A percentile compares a stretch with the other conserved stretches of the same genome.
Evolutionary conservation across 371 early-diverging fungal species (phyloP).

Genomic region (Actinomucor elegans): DNA sequence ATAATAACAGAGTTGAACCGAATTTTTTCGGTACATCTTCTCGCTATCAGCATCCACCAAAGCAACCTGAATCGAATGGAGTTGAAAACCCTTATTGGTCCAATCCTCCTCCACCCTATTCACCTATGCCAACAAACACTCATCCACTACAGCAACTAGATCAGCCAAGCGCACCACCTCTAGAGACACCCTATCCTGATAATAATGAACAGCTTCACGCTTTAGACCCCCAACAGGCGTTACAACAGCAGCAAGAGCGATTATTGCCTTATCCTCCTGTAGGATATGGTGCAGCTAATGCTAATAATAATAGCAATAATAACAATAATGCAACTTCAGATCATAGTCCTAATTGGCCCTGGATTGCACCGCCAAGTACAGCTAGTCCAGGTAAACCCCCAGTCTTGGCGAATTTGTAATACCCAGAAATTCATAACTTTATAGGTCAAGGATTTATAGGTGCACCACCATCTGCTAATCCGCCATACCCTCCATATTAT

Average conservation of each 20-base stretch:
- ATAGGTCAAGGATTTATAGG: neutral
- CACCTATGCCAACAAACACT: neutral
- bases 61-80: no score
- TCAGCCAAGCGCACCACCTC: conserved; percentile 5
- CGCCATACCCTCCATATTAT: neutral
- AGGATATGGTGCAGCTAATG: neutral
- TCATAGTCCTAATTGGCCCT: neutral
- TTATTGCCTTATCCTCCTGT: neutral
- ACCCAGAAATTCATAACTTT: neutral
- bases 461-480: neutral
- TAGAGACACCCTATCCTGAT: neutral
- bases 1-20: neutral
- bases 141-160: neutral
- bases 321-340: neutral
- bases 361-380: conserved; percentile 2
- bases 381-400: neutral
- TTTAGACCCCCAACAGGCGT: neutral
- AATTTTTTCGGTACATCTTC: neutral
- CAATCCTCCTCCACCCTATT: conserved; percentile 2
- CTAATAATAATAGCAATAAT: neutral
- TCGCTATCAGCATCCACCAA: neutral
- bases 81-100: neutral
- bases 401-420: conserved; percentile 4
- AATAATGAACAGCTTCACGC: neutral
- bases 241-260: neutral